These are phyloP conservation scores for Trichophyton benhamiae DNA, from an alignment of 2,329 filamentous ascomycete genomes.

Conservation along the genomic window DNA sequence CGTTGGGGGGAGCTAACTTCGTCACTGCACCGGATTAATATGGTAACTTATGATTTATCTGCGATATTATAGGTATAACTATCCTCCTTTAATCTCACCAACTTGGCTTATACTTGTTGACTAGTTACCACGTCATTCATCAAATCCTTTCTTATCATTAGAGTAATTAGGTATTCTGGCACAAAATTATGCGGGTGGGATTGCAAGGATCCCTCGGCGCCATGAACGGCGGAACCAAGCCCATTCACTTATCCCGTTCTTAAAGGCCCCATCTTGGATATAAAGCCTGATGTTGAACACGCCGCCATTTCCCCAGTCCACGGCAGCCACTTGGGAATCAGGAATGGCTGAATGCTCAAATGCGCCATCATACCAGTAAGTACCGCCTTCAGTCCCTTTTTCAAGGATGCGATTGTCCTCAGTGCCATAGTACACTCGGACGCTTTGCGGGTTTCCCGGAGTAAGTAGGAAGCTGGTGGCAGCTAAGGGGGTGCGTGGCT, in stretches of 20 bases:
- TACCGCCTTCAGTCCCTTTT: background rate
- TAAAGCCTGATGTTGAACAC: background rate
- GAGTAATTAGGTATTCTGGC: background rate
- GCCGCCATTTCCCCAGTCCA: background rate
- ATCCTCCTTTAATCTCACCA: too few species aligned
- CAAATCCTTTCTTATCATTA: background rate
- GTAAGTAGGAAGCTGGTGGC: background rate
- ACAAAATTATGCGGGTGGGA: background rate
- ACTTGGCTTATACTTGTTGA: too few species aligned
- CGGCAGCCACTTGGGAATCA: background rate
- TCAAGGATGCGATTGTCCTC: background rate
- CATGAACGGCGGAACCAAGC: background rate
- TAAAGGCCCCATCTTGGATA: background rate
- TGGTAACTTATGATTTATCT: too few species aligned
- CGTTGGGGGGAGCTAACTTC: too few species aligned
- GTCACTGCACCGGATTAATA: too few species aligned
- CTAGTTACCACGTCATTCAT: too few species aligned
- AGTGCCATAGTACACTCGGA: background rate
- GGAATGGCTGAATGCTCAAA: conserved; percentile 1
- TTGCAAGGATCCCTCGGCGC: background rate
- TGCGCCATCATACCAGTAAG: background rate
- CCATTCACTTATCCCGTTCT: background rate
- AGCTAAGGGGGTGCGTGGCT: background rate
- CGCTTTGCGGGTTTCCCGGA: background rate
- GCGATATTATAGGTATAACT: too few species aligned